Evolutionary conservation across 169 alveolate species (phyloP).

Genomic region (Cryptosporidium meleagridis): DNA sequence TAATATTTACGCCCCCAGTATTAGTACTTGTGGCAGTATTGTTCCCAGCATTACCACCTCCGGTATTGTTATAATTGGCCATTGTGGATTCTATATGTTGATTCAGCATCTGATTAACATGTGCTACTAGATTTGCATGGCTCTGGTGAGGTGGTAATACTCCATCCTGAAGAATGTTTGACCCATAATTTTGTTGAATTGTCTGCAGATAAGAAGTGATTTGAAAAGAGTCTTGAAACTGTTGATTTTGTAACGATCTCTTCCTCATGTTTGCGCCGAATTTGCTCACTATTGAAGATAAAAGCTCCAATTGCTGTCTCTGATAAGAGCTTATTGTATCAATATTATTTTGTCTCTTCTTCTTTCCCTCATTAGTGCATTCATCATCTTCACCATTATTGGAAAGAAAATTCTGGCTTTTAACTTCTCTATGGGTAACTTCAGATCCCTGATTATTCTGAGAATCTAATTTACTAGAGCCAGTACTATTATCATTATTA

Average conservation of each 20-base stretch:
- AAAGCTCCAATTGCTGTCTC: constrained; percentile 34
- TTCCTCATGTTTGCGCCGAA: constrained; percentile 71
- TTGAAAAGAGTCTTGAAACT: constrained; percentile 69
- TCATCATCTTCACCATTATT: neutral
- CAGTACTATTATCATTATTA: neutral
- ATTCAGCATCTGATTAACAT: constrained; percentile 63
- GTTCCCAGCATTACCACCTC: neutral
- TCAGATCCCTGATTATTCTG: neutral
- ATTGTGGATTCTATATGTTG: constrained; percentile 63
- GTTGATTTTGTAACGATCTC: constrained; percentile 66
- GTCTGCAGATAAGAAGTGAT: constrained; percentile 66
- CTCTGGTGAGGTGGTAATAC: constrained; percentile 70
- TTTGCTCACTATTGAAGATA: constrained; percentile 66
- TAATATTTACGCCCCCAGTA: neutral
- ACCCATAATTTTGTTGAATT: constrained; percentile 62
- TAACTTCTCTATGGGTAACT: neutral
- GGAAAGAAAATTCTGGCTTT: neutral
- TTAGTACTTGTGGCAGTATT: neutral
- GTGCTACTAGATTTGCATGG: constrained; percentile 67
- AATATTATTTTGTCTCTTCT: neutral
- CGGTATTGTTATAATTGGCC: neutral
- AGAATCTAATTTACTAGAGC: neutral
- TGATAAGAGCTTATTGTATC: neutral
- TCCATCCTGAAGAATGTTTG: constrained; percentile 66
- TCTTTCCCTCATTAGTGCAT: neutral